Conservation (phyloP, 2,329 filamentous ascomycete genomes). For the Pestalotiopsis sp. region DNA sequence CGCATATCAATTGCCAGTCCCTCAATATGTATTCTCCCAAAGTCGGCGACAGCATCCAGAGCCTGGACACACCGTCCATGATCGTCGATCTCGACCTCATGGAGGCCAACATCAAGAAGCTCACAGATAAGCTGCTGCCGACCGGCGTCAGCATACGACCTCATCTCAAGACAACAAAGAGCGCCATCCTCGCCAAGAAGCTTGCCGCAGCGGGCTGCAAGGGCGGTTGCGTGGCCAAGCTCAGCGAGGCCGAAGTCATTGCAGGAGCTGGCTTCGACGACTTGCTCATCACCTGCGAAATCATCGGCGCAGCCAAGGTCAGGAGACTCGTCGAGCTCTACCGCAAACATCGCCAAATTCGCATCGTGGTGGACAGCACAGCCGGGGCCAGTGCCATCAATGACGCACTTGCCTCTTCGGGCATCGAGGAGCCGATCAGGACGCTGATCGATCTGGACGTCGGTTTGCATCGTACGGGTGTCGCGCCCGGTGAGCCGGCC, state of each 20-base stretch:
- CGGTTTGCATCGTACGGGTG: conserved; percentile 51
- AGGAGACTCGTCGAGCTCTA: conserved; percentile 46
- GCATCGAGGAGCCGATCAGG: conserved; percentile 38
- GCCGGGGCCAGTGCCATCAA: conserved; percentile 47
- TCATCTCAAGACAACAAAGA: conserved; percentile 58
- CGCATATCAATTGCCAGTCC: background rate
- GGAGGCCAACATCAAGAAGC: conserved; percentile 51
- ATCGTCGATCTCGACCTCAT: conserved; percentile 55
- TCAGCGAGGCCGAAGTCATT: conserved; percentile 48
- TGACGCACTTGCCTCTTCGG: conserved; percentile 37
- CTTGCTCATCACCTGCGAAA: conserved; percentile 53
- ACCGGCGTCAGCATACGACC: conserved; percentile 48
- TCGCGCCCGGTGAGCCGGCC: conserved; percentile 43
- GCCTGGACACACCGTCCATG: conserved; percentile 59
- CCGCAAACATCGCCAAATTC: conserved; percentile 36
- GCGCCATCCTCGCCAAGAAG: conserved; percentile 43
- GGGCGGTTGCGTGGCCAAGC: conserved; percentile 54
- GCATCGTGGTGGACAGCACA: conserved; percentile 51
- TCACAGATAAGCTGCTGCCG: conserved; percentile 47
- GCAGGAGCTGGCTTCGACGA: conserved; percentile 47
- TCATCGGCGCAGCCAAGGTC: conserved; percentile 50
- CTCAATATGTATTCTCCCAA: conserved; percentile 39
- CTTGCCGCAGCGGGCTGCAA: conserved; percentile 49
- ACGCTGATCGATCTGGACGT: conserved; percentile 53
- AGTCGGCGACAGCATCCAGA: conserved; percentile 42